A percentile compares a stretch with the other conserved stretches of the same genome.
Evolutionary conservation across 352 stramenopile genomes (phyloP).

Genomic region (Globisporangium cystogenes): DNA sequence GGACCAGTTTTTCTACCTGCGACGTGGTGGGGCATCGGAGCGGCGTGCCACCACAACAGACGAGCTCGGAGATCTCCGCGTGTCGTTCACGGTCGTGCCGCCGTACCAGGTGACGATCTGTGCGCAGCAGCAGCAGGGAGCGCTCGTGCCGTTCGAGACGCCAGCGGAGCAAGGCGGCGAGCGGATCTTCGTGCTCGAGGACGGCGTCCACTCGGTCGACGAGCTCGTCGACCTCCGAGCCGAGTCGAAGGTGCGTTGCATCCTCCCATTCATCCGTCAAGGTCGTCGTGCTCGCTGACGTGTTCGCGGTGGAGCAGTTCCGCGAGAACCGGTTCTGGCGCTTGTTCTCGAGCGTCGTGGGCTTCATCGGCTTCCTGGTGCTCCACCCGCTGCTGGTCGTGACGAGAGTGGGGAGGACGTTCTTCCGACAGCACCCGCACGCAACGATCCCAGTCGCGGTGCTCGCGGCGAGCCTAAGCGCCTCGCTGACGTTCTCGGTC

Average conservation of each 20-base stretch:
- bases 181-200: constrained; percentile 48
- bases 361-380: constrained; percentile 64
- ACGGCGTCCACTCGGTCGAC: constrained; percentile 39
- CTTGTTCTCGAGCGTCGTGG: constrained; percentile 52
- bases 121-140: constrained; percentile 29
- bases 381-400: constrained; percentile 27
- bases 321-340: constrained; percentile 61
- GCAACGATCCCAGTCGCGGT: constrained; percentile 38
- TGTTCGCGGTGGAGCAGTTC: constrained; percentile 20
- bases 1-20: constrained; percentile 46
- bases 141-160: constrained; percentile 37
- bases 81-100: constrained; percentile 60
- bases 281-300: background rate
- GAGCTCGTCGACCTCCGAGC: constrained; percentile 50
- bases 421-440: constrained; percentile 12
- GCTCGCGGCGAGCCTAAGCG: constrained; percentile 32
- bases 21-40: background rate
- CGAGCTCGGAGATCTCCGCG: constrained; percentile 51
- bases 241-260: constrained; percentile 26
- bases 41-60: background rate
- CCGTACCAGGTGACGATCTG: constrained; percentile 68
- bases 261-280: background rate
- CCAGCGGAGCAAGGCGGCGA: constrained; percentile 22
- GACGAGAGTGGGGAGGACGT: constrained; percentile 15
- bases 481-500: constrained; percentile 43